A percentile compares a stretch with the other conserved stretches of the same genome.
These are phyloP conservation scores for Colletotrichum euphorbiae DNA, from an alignment of 2,329 filamentous ascomycete genomes.

Conservation along the genomic window DNA sequence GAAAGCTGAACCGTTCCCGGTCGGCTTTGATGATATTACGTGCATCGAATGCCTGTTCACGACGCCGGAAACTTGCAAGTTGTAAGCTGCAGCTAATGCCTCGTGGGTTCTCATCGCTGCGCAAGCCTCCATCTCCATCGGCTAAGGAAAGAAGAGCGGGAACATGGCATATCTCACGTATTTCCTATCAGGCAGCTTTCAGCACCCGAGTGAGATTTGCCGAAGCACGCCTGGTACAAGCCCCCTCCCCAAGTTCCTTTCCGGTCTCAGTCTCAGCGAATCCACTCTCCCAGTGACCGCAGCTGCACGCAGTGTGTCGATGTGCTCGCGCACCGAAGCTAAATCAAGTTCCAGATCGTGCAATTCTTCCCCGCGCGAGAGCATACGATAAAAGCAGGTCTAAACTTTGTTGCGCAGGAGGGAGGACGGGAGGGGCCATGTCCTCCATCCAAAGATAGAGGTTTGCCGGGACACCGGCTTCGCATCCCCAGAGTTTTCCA, in stretches of 20 bases:
- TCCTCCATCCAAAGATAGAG: not conserved
- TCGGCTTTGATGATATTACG: constrained; percentile 20
- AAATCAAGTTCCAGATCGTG: not conserved
- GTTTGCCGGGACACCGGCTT: constrained; percentile 8
- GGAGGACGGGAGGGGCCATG: not conserved
- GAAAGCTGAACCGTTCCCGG: constrained; percentile 23
- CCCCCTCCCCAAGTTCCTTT: not conserved
- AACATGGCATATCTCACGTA: not conserved
- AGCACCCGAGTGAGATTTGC: not conserved
- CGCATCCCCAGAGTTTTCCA: constrained; percentile 3
- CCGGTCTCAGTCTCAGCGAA: constrained; percentile 14
- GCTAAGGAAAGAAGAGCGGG: not conserved
- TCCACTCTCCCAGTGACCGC: not conserved
- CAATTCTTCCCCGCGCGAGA: not conserved
- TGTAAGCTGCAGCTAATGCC: constrained; percentile 7
- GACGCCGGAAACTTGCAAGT: not conserved
- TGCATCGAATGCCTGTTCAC: constrained; percentile 17
- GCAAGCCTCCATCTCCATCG: not conserved
- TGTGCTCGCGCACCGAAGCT: not conserved
- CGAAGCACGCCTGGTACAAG: too few relatives aligned
- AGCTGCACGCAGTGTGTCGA: too few relatives aligned
- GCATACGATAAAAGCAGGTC: not conserved
- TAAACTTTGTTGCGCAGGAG: not conserved
- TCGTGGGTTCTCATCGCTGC: constrained; percentile 11
- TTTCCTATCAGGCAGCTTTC: not conserved